A percentile compares a stretch with the other conserved stretches of the same genome.
Evolutionary conservation across 1,284 basidiomycete genomes (phyloP).

Genomic region (Marasmius oreades): DNA sequence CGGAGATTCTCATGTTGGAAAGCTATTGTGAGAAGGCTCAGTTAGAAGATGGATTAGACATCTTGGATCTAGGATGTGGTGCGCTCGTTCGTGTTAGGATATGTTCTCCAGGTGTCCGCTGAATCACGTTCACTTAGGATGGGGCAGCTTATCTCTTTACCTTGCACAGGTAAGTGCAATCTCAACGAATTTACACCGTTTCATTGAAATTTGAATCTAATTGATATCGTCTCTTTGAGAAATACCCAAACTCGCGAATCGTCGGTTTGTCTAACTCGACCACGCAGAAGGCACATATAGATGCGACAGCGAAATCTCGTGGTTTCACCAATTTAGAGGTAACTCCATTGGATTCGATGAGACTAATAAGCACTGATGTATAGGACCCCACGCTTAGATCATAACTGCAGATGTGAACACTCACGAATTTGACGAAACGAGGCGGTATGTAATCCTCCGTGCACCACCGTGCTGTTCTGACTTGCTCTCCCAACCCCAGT

Average conservation of each 20-base stretch:
- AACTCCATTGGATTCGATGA: constrained; percentile 1
- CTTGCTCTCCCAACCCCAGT: constrained; percentile 28
- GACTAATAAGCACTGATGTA: too few species aligned
- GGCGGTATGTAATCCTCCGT: constrained; percentile 34
- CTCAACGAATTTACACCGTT: too few species aligned
- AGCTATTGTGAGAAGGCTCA: constrained; percentile 70
- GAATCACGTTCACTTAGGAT: constrained; percentile 36
- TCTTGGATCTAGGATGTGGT: constrained; percentile 76
- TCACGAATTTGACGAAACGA: constrained; percentile 53
- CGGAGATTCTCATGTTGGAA: constrained; percentile 69
- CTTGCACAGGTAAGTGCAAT: constrained; percentile 65
- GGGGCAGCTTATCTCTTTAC: constrained; percentile 72
- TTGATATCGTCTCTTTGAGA: constrained; percentile 32
- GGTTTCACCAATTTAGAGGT: constrained; percentile 60
- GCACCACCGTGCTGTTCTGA: constrained; percentile 2
- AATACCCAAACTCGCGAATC: constrained; percentile 68
- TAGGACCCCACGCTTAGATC: too few species aligned
- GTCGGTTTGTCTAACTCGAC: constrained; percentile 69
- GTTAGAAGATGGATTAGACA: constrained; percentile 60
- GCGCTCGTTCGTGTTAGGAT: constrained; percentile 14
- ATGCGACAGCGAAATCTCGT: constrained; percentile 47
- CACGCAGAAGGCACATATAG: constrained; percentile 72
- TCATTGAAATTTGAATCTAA: constrained; percentile 9
- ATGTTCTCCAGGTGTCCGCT: neutral
- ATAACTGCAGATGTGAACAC: constrained; percentile 74